Evolutionary conservation across 495 filamentous ascomycete genomes (phyloP), one percentile per base, ranked within the genome.

Genomic region (Hypoxylon intermedium): DNA sequence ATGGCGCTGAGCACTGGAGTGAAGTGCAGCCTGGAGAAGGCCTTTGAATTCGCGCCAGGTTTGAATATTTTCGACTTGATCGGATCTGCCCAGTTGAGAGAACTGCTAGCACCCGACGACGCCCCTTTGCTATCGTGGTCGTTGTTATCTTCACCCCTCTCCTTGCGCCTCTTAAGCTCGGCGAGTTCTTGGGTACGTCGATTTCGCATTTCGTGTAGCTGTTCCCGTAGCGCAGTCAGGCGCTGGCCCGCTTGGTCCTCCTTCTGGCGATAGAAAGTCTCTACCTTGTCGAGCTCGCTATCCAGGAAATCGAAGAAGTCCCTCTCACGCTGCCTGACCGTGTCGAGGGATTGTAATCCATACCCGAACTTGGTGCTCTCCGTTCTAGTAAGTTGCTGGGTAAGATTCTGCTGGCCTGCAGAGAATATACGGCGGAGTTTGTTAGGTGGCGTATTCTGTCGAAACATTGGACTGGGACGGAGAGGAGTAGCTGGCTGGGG

Each of bases 161-260:
- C 63, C 11, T 65, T 71, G 31, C 54, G 60, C 19, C 47, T 61
- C 64, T 72, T 76, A 0, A 69, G 48, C 34, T 78, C 78, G 6
- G 75, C 71, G n/a, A 95, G 71, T 71, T 97, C 90, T 37, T 85
- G 83, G 6, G 86, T 82, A 18, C 92, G 83, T 7, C 87, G 82
- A 70, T 92, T 89, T 18, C 90, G 80, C 92, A 97, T 94, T 53
- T 92, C 84, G 65, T 93, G 92, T 36, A 97, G 76, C 69, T 97
- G 92, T 20, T 89, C 85, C 24, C 89, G 82, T 21, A 97, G 80
- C 11, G 86, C 73, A 5, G 75, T 69, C n/a, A 96, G 74, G 9
- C 92, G 83, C 31, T 86, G 75, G 2, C 83, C 83, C 2, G 92
- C 89, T 67, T 95, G 89, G 15, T 87, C 79, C 68, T 96, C 92